Base-by-base conservation (phyloP, 2,329 filamentous ascomycete genomes). In the Bipolaris victoriae region DNA sequence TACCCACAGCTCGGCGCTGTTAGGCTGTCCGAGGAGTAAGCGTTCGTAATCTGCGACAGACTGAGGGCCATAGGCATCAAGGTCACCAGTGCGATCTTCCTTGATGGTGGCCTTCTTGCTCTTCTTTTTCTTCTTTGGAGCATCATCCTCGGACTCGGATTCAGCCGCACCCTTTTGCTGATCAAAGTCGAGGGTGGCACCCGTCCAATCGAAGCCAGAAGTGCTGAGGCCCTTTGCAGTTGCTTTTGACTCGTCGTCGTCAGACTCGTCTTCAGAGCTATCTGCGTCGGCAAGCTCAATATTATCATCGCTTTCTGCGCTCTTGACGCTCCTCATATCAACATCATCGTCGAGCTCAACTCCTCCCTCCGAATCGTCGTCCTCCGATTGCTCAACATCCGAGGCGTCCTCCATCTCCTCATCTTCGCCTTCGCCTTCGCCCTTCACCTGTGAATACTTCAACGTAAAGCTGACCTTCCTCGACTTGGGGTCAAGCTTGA, bases 1-100 rank as follows among this genome's bases (percentile, higher is more conserved):
- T 52, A 97, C 91, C 95, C 95, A 99, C 26, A 98, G 84, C 60
- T 89, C 83, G 0, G 94, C 96, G n/a, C 91, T 94, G 78, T 98
- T 92, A 2, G 95, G 92, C 74, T 96, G 90, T 54, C 92, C 91
- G 20, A 99, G 86, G 40, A 99, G 85, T 22, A 97, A 87, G 66
- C 95, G 89, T 79, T 99, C 96, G 76, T 92, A 99, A 77, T 99
- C 96, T 61, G 90, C 91, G 15, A 91, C 86, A 1, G 91, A 94
- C 74, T 96, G 92, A 2, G 95, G 95, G 0, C 94, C 94, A 66
- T 93, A 87, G 45, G 86, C 87, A 74, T 97, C 92, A 10, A 99
- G 86, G 67, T 97, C 91, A n/a, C 90, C 95, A 4, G 94, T 99
- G 63, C 88, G 88, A 73, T 99, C 96, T 49, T 95, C 84, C 67